Conservation (phyloP, 2,329 filamentous ascomycete genomes). For the Truncatella angustata region DNA sequence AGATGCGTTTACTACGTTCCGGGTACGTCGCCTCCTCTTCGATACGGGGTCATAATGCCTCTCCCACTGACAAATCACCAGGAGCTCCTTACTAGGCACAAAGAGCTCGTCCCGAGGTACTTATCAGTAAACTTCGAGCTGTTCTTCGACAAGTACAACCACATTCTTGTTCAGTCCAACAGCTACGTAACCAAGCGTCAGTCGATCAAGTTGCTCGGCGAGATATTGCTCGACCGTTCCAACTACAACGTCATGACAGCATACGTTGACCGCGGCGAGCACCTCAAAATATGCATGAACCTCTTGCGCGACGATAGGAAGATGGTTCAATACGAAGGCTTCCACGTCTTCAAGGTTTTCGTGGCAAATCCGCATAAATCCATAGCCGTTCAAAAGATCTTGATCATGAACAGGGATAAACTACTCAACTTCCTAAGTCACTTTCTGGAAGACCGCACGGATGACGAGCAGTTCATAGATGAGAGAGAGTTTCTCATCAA, state of each 20-base stretch:
- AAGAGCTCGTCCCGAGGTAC: slow-evolving; percentile 84
- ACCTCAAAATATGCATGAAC: slow-evolving; percentile 98
- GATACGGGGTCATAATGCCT: too few relatives aligned
- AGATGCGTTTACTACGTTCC: slow-evolving; percentile 96
- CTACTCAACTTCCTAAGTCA: slow-evolving; percentile 84
- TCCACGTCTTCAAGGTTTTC: slow-evolving; percentile 99
- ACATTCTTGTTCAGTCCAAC: slow-evolving; percentile 81
- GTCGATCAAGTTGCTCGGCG: slow-evolving; percentile 94
- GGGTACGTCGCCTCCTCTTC: slow-evolving; percentile 55
- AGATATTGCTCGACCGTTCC: slow-evolving; percentile 88
- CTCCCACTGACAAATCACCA: slow-evolving; percentile 31
- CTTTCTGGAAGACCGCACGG: slow-evolving; percentile 91
- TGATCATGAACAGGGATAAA: slow-evolving; percentile 94
- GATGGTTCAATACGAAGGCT: slow-evolving; percentile 99
- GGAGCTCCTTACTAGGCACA: slow-evolving; percentile 94
- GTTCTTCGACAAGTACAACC: slow-evolving; percentile 92
- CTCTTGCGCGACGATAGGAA: slow-evolving; percentile 90
- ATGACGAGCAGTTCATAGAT: slow-evolving; percentile 98
- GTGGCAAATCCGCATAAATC: slow-evolving; percentile 98
- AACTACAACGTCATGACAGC: slow-evolving; percentile 99
- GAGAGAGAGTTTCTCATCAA: slow-evolving; percentile 97
- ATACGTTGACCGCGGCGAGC: slow-evolving; percentile 92
- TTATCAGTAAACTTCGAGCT: slow-evolving; percentile 85
- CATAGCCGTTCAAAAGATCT: slow-evolving; percentile 89
- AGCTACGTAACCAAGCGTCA: slow-evolving; percentile 98